A percentile compares a stretch with the other conserved stretches of the same genome.
phyloP scores from a whole-genome alignment of 371 early-diverging fungal genomes.

The Choanephora cucurbitarum region DNA sequence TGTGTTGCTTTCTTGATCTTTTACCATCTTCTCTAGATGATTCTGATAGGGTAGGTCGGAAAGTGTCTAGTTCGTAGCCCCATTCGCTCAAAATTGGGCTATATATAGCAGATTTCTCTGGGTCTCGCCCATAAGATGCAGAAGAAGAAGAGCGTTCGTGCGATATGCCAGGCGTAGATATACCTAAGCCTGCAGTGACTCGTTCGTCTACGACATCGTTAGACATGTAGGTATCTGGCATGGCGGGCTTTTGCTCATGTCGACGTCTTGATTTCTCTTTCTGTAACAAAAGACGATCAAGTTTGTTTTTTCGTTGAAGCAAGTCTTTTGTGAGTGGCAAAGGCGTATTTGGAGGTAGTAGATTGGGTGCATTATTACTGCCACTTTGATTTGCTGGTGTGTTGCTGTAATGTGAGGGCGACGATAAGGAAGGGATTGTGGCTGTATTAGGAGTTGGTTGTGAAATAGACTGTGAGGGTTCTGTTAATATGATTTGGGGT shows the following conservation, averaged over 20 bases:
- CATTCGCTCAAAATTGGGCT: slow-evolving; percentile 15
- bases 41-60: slow-evolving; percentile 15
- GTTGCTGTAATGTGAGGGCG: slow-evolving; percentile 13
- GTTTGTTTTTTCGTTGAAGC: slow-evolving; percentile 41
- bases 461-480: slow-evolving; percentile 8
- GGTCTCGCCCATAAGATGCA: not conserved
- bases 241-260: slow-evolving; percentile 5
- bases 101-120: slow-evolving; percentile 8
- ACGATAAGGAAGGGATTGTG: slow-evolving; percentile 8
- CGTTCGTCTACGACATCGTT: slow-evolving; percentile 30
- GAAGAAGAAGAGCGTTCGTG: not conserved
- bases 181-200: slow-evolving; percentile 44
- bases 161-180: slow-evolving; percentile 11
- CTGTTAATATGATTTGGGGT: slow-evolving; percentile 46
- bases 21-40: slow-evolving; percentile 14
- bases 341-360: slow-evolving; percentile 12
- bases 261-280: slow-evolving; percentile 13
- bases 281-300: slow-evolving; percentile 34
- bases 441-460: not conserved
- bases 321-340: slow-evolving; percentile 51
- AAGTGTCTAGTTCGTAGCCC: slow-evolving; percentile 20
- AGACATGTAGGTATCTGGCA: slow-evolving; percentile 1
- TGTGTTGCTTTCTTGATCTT: not conserved
- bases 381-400: not conserved
- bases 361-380: not conserved